Conservation (phyloP, 2,329 filamentous ascomycete genomes). For the Trichoderma afroharzianum region DNA sequence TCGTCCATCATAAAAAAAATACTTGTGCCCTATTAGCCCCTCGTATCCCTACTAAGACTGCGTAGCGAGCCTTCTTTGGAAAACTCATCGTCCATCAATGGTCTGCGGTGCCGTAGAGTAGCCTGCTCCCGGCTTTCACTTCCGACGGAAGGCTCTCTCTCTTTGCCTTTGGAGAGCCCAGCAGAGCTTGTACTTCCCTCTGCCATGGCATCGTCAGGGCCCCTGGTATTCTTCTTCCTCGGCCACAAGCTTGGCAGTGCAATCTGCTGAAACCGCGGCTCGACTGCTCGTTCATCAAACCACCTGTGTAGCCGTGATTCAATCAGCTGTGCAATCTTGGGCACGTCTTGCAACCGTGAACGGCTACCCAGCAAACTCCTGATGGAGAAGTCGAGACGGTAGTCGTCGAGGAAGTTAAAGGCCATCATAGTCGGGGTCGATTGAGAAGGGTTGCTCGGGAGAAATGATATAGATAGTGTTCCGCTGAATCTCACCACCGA, state of each 20-base stretch:
- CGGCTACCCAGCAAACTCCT: slow-evolving; percentile 75
- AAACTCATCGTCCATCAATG: slow-evolving; percentile 37
- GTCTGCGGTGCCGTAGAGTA: slow-evolving; percentile 39
- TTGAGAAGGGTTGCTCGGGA: slow-evolving; percentile 67
- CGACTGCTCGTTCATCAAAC: slow-evolving; percentile 84
- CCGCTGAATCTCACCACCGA: slow-evolving; percentile 93
- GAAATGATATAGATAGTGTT: slow-evolving; percentile 88
- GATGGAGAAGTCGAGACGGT: slow-evolving; percentile 78
- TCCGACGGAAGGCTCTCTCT: slow-evolving; percentile 47
- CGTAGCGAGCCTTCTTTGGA: slow-evolving; percentile 48
- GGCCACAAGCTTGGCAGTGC: slow-evolving; percentile 80
- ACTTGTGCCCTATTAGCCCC: slow-evolving; percentile 4
- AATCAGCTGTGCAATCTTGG: slow-evolving; percentile 81
- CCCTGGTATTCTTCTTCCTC: slow-evolving; percentile 75
- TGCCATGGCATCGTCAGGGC: slow-evolving; percentile 58
- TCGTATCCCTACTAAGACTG: slow-evolving; percentile 32
- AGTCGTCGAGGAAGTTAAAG: slow-evolving; percentile 90
- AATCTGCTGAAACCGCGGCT: slow-evolving; percentile 84
- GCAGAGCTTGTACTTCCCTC: slow-evolving; percentile 44
- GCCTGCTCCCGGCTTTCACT: slow-evolving; percentile 36
- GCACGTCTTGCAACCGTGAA: slow-evolving; percentile 78
- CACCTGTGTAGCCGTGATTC: slow-evolving; percentile 76
- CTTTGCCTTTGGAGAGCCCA: slow-evolving; percentile 52
- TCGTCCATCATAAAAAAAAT: background rate
- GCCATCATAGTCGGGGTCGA: slow-evolving; percentile 82